Evolutionary conservation across 345 rosid genomes (phyloP), one percentile per base, ranked within the genome.

Genomic region (Camelina sativa): DNA sequence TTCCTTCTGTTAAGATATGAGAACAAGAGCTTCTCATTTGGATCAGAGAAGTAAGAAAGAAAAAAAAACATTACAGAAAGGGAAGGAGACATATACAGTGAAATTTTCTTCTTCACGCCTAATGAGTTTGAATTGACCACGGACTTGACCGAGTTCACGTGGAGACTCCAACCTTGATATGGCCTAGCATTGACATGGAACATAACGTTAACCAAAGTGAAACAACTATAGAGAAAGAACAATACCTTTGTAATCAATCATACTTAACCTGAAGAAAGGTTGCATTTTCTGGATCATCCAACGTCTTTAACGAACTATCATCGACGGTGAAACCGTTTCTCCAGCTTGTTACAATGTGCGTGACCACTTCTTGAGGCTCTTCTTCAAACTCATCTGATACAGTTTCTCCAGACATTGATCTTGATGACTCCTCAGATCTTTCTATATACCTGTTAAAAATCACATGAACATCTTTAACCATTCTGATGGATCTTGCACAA

Each of bases 301-400:
- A 65, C n/a, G 80, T 85, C 72, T 76, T 65, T 23, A 92, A 59
- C 35, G 86, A 87, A 17, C 87, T 85, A 84, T 87, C 86, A 80
- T 86, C 81, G 0, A 91, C 73, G 0, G 90, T 89, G 71, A 83
- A 88, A 25, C 96, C 96, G 52, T 92, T 87, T 73, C 86, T 89
- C 97, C 96, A 92, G 48, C 86, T 77, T 15, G 86, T 85, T 54
- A 89, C 54, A 20, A 71, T 79, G 78, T 79, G 82, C 32, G 62
- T 71, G n/a, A 40, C 0, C 9, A 38, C n/a, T 8, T n/a, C 2
- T 8, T 15, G 41, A 8, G 20, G 1, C 62, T 57, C 9, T 25
- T 54, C 35, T 54, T 54, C 81, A 19, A 88, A 79, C 63, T 82
- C 82, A 65, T 83, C 65, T 16, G 84, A 62, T 25, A 80, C 35